These are phyloP conservation scores for Trapa bicornis DNA, from an alignment of 345 rosid species.

Conservation along the genomic window DNA sequence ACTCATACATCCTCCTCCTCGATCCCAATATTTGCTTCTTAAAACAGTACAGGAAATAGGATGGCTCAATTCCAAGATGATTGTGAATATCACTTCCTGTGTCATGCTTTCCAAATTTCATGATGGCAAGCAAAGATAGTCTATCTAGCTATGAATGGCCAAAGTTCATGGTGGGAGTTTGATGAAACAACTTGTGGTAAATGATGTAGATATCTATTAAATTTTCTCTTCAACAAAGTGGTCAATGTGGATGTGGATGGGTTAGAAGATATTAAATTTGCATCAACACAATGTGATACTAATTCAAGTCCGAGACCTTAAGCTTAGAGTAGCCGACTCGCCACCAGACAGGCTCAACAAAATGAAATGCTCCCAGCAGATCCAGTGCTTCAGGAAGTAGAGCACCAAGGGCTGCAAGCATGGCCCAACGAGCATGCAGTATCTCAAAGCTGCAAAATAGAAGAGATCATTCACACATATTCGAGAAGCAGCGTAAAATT, in stretches of 20 bases:
- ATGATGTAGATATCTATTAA: neutral
- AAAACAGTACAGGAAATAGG: neutral
- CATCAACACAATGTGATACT: neutral
- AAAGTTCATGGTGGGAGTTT: neutral
- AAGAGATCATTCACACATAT: neutral
- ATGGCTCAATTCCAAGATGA: neutral
- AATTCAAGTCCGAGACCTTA: conserved; percentile 29
- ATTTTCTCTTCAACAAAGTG: neutral
- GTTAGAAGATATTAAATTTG: neutral
- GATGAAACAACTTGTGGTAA: neutral
- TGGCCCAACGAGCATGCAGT: conserved; percentile 97
- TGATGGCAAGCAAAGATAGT: neutral
- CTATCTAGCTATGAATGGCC: neutral
- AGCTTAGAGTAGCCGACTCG: conserved; percentile 88
- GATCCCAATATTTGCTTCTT: neutral
- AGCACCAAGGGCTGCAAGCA: conserved; percentile 91
- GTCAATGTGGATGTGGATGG: neutral
- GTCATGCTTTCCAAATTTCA: neutral
- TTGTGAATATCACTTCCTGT: neutral
- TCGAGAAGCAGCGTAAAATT: neutral
- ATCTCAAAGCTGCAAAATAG: conserved; percentile 61
- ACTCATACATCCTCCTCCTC: neutral
- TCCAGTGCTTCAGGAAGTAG: conserved; percentile 73
- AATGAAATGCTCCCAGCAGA: conserved; percentile 54
- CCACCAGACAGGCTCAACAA: conserved; percentile 92